A percentile compares a stretch with the other conserved stretches of the same genome.
Evolutionary conservation across 768 basidiomycete species (phyloP).

Genomic region (Pleurotus tuber-regium): DNA sequence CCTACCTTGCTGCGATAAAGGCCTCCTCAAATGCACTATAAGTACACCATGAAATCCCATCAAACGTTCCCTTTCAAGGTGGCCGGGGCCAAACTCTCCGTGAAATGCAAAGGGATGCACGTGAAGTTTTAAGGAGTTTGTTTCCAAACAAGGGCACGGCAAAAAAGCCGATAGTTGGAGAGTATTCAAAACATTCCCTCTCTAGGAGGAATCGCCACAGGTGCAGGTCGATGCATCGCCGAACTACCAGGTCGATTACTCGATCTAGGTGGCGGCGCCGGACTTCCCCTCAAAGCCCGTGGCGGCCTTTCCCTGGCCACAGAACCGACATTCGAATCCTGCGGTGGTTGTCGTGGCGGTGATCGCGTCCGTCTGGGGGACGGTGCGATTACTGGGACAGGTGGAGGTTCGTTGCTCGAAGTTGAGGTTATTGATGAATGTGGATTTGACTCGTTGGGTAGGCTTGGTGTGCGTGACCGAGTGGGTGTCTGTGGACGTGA

Average conservation of each 20-base stretch:
- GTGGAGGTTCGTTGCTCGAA: slow-evolving; percentile 17
- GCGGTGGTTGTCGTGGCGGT: slow-evolving; percentile 25
- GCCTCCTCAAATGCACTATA: too few relatives aligned
- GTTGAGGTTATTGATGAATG: slow-evolving; percentile 23
- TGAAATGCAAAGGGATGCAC: too few relatives aligned
- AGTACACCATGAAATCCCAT: too few relatives aligned
- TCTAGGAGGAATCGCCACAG: slow-evolving; percentile 49
- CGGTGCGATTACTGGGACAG: slow-evolving; percentile 29
- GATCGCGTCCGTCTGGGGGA: slow-evolving; percentile 28
- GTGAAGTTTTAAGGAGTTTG: too few relatives aligned
- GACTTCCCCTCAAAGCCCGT: slow-evolving; percentile 34
- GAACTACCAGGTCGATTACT: slow-evolving; percentile 62
- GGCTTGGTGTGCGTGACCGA: slow-evolving; percentile 15
- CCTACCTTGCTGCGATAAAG: too few relatives aligned
- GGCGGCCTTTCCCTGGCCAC: slow-evolving; percentile 20
- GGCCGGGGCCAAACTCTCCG: too few relatives aligned
- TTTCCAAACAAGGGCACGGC: too few relatives aligned
- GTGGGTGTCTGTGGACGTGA: slow-evolving; percentile 5
- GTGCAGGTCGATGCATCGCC: slow-evolving; percentile 44
- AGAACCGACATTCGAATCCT: not conserved
- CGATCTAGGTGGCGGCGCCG: slow-evolving; percentile 66
- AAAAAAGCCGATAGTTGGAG: too few relatives aligned
- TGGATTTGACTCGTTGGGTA: too few relatives aligned
- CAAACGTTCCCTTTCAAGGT: too few relatives aligned
- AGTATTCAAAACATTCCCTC: slow-evolving; percentile 70